A percentile compares a stretch with the other conserved stretches of the same genome.
Conservation (phyloP, 73 alveolate genomes). For the Tetrahymena thermophila region DNA sequence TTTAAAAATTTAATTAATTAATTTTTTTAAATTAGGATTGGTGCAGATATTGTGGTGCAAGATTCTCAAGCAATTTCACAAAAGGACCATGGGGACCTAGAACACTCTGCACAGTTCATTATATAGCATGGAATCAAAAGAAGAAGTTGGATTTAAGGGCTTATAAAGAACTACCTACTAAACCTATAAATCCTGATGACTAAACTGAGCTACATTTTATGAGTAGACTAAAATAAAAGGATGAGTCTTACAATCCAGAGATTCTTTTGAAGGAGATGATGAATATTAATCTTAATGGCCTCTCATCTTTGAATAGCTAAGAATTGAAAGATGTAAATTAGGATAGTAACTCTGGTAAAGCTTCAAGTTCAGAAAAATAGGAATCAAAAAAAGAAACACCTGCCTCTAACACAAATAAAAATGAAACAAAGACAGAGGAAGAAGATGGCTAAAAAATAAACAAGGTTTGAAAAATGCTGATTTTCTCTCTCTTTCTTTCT, state of each 20-base stretch:
- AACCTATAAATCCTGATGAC: conserved; percentile 44
- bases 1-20: not conserved
- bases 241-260: not conserved
- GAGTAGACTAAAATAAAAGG: conserved; percentile 17
- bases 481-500: too few species aligned
- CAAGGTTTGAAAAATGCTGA: not conserved
- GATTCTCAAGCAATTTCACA: conserved; percentile 33
- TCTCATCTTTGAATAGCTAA: not conserved
- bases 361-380: not conserved
- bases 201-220: conserved; percentile 42
- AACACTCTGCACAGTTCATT: conserved; percentile 46
- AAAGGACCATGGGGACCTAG: conserved; percentile 60
- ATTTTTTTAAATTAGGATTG: conserved; percentile 17
- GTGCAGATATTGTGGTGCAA: conserved; percentile 61
- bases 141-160: conserved; percentile 30
- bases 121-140: conserved; percentile 44
- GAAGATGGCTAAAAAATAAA: not conserved
- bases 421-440: not conserved
- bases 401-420: not conserved
- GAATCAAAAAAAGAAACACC: not conserved
- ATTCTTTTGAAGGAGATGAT: not conserved
- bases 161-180: conserved; percentile 30
- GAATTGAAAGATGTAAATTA: not conserved
- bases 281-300: not conserved
- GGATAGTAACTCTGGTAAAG: not conserved